These are phyloP conservation scores for Pythium pectinolyticum DNA, from an alignment of 352 stramenopile species.

Conservation along the genomic window DNA sequence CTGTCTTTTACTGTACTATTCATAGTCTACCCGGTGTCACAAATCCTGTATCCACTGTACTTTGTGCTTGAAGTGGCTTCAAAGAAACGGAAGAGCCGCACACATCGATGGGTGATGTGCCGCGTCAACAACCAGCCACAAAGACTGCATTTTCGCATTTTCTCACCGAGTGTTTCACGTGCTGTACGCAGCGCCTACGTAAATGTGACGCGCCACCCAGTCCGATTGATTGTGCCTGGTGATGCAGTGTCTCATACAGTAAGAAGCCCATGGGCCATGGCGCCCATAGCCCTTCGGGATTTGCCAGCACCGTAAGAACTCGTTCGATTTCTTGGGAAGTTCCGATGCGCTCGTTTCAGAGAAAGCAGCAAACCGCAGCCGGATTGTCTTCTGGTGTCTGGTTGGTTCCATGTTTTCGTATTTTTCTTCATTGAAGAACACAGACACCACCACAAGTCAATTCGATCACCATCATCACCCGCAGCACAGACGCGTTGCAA, in stretches of 20 bases:
- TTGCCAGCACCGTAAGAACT: too few relatives aligned
- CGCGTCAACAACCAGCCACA: neutral
- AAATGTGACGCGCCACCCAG: conserved; percentile 14
- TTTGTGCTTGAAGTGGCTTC: conserved; percentile 26
- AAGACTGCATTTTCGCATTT: conserved; percentile 4
- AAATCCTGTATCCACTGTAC: conserved; percentile 13
- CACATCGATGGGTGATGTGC: conserved; percentile 5
- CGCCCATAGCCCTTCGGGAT: too few relatives aligned
- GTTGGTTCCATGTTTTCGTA: neutral
- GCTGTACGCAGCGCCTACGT: conserved; percentile 11
- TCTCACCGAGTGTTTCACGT: conserved; percentile 2
- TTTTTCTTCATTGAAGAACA: conserved; percentile 9
- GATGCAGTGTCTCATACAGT: neutral
- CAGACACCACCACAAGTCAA: conserved; percentile 1
- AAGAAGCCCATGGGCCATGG: neutral
- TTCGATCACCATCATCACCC: neutral
- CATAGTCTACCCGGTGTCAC: neutral
- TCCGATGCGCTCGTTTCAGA: neutral
- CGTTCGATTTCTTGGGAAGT: neutral
- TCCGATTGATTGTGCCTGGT: neutral
- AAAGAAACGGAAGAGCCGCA: conserved; percentile 25
- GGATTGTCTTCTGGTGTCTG: neutral
- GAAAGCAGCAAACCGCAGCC: neutral
- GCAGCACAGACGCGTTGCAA: neutral
- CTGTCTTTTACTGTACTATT: conserved; percentile 21